Evolutionary conservation across 805 yeast genomes (phyloP), one percentile per base, ranked within the genome.

Genomic region (Tetrapisispora arboricola): DNA sequence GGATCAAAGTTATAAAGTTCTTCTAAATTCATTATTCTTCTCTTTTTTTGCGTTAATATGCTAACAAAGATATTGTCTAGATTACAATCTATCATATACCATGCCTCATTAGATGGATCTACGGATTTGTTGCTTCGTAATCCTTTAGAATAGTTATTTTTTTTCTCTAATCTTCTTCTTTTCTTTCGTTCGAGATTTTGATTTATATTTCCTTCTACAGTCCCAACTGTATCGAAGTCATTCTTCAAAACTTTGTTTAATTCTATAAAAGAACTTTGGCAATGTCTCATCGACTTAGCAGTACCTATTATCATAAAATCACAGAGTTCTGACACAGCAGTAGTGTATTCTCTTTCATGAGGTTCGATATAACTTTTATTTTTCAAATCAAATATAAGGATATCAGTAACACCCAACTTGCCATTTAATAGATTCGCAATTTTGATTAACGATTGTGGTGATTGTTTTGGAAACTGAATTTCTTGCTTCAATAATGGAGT

Each of bases 11-110:
- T 68, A 80, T 85, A 86, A 32, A 86, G 54, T 19, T 71, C 66
- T 57, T 86, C 95, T 54, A 88, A 67, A 51, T 84, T 76, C 48
- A 90, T 63, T 43, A 74, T 78, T 15, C 60, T 56, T 44, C 96
- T 68, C 58, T 90, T 74, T 31, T 76, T 78, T 4, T 70, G 67
- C 0, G 95, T 84, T 52, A 88, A 61, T 15, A 88, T 60, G 60
- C 88, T 95, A 25, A 88, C 70, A 41, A 68, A 73, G 3, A 86
- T 72, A 29, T 76, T 75, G 45, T 79, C 81, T 2, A 73, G 61
- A 21, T 70, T 66, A 37, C 85, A 72, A 50, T 85, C 86, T 36
- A 87, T 66, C 73, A 84, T 76, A 18, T 84, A 76, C 97, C 97
- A 88, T 20, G 84, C 73, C 50, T 85, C 86, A 4, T 62, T 32